Percentiles rank a stretch among this genome's conserved stretches.
Evolutionary conservation across 306 rosid genomes (phyloP).

Genomic region (Lathyrus oleraceus): DNA sequence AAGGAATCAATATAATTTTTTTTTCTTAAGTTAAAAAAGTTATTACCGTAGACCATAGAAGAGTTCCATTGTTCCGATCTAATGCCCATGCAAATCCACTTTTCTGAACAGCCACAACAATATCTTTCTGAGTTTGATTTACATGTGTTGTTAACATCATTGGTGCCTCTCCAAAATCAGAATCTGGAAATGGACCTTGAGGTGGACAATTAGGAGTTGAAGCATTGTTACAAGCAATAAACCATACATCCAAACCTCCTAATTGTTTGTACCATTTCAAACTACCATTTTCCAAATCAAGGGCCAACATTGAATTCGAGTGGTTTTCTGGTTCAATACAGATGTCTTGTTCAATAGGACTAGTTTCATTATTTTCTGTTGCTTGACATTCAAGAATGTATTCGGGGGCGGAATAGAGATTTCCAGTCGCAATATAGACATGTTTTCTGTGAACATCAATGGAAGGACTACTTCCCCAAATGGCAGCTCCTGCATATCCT

Average conservation of each 20-base stretch:
- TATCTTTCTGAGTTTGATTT: conserved; percentile 39
- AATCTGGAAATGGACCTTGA: conserved; percentile 46
- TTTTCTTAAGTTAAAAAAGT: too few species aligned
- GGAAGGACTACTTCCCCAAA: conserved; percentile 83
- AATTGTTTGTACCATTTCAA: conserved; percentile 59
- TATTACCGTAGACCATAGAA: conserved; percentile 50
- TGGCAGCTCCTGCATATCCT: conserved; percentile 61
- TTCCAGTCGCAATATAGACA: conserved; percentile 59
- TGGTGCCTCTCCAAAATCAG: conserved; percentile 69
- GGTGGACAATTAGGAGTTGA: conserved; percentile 54
- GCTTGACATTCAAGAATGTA: conserved; percentile 49
- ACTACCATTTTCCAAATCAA: conserved; percentile 51
- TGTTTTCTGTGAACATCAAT: conserved; percentile 48
- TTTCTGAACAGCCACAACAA: conserved; percentile 64
- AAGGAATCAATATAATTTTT: too few species aligned
- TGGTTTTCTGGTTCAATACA: conserved; percentile 66
- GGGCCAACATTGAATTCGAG: conserved; percentile 62
- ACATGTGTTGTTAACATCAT: conserved; percentile 44
- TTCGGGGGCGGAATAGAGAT: conserved; percentile 56
- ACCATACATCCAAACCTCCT: conserved; percentile 78
- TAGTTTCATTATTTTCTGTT: conserved; percentile 44
- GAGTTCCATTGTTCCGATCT: conserved; percentile 48
- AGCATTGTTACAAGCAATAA: conserved; percentile 47
- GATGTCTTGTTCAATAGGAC: conserved; percentile 39
- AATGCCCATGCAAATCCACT: conserved; percentile 74